Percentiles rank a stretch among this genome's conserved stretches.
Conservation (phyloP, 1,284 basidiomycete genomes). For the Boletus smithii region DNA sequence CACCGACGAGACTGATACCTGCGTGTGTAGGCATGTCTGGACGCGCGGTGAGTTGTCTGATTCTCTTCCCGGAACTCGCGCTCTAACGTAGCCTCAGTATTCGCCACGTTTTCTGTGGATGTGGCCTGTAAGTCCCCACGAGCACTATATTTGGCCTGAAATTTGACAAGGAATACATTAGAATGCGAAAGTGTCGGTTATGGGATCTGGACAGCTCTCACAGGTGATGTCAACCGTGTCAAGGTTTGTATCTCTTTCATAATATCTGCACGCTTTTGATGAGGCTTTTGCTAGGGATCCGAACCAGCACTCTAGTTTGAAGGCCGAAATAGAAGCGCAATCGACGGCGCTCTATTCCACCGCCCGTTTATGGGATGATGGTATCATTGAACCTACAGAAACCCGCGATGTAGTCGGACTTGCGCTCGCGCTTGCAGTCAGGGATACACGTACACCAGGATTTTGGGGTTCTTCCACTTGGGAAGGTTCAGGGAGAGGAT, state of each 20-base stretch:
- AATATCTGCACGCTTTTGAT: background rate
- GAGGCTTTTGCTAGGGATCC: conserved; percentile 55
- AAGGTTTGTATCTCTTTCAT: conserved; percentile 46
- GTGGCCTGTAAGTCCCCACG: conserved; percentile 76
- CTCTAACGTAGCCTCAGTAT: conserved; percentile 50
- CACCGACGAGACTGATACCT: conserved; percentile 15
- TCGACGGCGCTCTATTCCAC: conserved; percentile 85
- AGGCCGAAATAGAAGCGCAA: conserved; percentile 82
- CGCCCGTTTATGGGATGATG: conserved; percentile 92
- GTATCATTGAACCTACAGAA: conserved; percentile 89
- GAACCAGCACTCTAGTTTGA: conserved; percentile 67
- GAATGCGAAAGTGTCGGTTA: conserved; percentile 95
- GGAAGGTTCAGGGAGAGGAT: conserved; percentile 73
- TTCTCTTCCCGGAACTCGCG: conserved; percentile 4
- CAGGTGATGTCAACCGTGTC: conserved; percentile 91
- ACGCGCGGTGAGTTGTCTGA: conserved; percentile 60
- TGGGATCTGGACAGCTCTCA: conserved; percentile 91
- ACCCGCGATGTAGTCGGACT: conserved; percentile 87
- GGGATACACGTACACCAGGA: conserved; percentile 30
- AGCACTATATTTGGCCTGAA: conserved; percentile 5
- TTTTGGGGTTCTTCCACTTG: conserved; percentile 47
- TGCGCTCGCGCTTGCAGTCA: conserved; percentile 72
- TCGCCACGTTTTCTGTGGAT: conserved; percentile 95
- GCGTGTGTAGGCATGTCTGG: conserved; percentile 73
- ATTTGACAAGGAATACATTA: conserved; percentile 32